Evolutionary conservation across 2,329 filamentous ascomycete genomes (phyloP).

Genomic region (Cladosporium sp.): DNA sequence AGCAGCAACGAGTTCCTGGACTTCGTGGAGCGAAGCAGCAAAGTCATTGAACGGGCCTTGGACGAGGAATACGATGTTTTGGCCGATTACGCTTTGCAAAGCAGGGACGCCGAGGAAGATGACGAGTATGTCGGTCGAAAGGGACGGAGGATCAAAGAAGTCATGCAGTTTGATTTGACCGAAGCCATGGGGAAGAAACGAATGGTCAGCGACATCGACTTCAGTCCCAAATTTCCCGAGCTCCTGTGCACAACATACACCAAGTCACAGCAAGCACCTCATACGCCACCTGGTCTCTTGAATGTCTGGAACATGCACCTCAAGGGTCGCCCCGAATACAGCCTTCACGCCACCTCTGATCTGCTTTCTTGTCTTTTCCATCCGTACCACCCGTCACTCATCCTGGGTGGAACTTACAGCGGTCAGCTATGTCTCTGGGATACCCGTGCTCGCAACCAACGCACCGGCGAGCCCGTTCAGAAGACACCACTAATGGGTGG

Average conservation of each 20-base stretch:
- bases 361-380: conserved; percentile 95
- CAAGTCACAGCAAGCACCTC: conserved; percentile 64
- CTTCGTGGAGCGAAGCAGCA: conserved; percentile 92
- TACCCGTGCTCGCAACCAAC: conserved; percentile 69
- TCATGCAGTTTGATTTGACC: conserved; percentile 75
- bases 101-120: conserved; percentile 65
- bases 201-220: conserved; percentile 94
- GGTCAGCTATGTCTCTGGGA: conserved; percentile 97
- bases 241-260: conserved; percentile 92
- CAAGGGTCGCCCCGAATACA: conserved; percentile 89
- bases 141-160: conserved; percentile 73
- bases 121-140: conserved; percentile 67
- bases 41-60: conserved; percentile 91
- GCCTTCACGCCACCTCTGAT: conserved; percentile 94
- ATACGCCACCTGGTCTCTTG: conserved; percentile 85
- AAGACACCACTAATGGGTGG: conserved; percentile 94
- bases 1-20: conserved; percentile 90
- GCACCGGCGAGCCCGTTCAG: conserved; percentile 71
- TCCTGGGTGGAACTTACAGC: conserved; percentile 93
- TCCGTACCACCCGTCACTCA: conserved; percentile 95
- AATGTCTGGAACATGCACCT: conserved; percentile 97
- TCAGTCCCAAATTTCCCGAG: conserved; percentile 87
- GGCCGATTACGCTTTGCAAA: conserved; percentile 85
- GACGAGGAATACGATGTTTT: conserved; percentile 96
- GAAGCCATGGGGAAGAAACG: conserved; percentile 96